Base-by-base conservation (phyloP, 441 rosid species). In the Syzygium malaccense region DNA sequence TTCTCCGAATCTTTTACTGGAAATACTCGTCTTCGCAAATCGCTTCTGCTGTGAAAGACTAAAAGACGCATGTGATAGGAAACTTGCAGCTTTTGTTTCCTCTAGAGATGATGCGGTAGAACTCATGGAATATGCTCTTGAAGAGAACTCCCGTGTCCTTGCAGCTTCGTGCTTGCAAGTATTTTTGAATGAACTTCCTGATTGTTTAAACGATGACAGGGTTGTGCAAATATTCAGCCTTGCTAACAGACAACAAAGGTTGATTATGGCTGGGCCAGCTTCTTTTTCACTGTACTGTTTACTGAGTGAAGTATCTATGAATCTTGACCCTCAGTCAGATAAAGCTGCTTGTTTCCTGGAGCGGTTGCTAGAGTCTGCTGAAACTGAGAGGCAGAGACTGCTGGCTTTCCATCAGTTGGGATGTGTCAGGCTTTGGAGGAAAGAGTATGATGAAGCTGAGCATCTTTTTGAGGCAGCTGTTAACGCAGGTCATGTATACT, bases 391-490 rank as follows among this genome's bases (percentile, higher is more conserved):
- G 87, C 99, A 98, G 93, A 94, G 91, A 90, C 91, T 97, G 80
- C 56, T 97, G 91, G 99, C 99, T 87, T 97, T 93, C 91, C 99
- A 98, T 95, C 98, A 95, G 89, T 91, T 98, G 92, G 99, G 99
- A 89, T 98, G 98, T 91, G 93, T 91, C 56, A 96, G 95, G 91
- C 94, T 98, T 57, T 88, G 93, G 91, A 96, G 99, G 92, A 96
- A 96, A 92, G 98, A 98, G 90, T 94, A 95, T 90, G 96, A 93
- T 8, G 93, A 95, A 91, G 99, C 99, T 10, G 97, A 98, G 90
- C 83, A 51, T 87, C 96, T 94, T 85, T 95, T 98, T 68, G 93
- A 96, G 90, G 94, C 92, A 23, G 98, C 99, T 89, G 90, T 94
- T 57, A 94, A 90, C 55, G 92, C 94, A 64, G 99, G 99, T 58